These are phyloP conservation scores for Eucalyptus pauciflora DNA, from an alignment of 345 rosid genomes.

Conservation along the genomic window DNA sequence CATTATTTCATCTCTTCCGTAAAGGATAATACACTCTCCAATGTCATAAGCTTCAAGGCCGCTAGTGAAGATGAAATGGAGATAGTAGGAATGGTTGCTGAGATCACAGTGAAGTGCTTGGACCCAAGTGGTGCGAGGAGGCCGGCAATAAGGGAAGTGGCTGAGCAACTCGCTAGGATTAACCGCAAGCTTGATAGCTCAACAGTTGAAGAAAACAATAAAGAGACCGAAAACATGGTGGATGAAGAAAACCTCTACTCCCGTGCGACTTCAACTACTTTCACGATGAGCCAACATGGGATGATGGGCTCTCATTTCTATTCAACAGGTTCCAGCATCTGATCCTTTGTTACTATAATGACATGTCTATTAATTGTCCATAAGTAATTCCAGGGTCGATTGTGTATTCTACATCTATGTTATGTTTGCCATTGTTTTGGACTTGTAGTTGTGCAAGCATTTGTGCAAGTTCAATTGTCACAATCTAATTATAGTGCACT, in stretches of 20 bases:
- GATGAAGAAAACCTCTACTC: not conserved
- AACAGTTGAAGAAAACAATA: not conserved
- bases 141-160: not conserved
- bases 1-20: not conserved
- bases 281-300: not conserved
- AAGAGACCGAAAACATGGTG: accelerated
- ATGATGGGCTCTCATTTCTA: not conserved
- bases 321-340: not conserved
- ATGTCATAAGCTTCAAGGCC: not conserved
- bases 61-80: not conserved
- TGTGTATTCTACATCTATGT: not conserved
- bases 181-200: not conserved
- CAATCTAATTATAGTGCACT: not conserved
- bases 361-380: not conserved
- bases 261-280: not conserved
- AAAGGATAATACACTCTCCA: not conserved
- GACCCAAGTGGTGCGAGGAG: not conserved
- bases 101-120: not conserved
- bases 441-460: not conserved
- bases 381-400: not conserved
- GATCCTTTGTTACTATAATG: not conserved
- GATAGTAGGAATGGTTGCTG: not conserved
- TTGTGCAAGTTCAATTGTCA: not conserved
- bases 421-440: not conserved
- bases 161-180: not conserved